These are phyloP conservation scores for Mediolabrus comicus DNA, from an alignment of 108 stramenopile species.

Conservation along the genomic window DNA sequence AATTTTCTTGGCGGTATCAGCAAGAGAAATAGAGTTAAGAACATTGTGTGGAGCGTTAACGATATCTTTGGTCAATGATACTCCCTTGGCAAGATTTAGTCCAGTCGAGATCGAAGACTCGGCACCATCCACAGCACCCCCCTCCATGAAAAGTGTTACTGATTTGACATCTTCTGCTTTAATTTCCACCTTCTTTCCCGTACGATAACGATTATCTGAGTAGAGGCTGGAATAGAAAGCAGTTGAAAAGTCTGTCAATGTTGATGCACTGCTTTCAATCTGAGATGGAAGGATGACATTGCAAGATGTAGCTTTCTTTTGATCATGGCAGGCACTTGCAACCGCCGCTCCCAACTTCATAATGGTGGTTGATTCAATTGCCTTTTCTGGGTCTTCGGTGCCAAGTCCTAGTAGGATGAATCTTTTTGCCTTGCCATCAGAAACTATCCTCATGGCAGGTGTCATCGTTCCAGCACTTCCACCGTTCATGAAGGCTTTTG, in stretches of 20 bases:
- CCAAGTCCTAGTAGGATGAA: constrained; percentile 72
- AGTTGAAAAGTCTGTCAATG: constrained; percentile 56
- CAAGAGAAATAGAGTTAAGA: constrained; percentile 82
- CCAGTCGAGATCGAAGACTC: constrained; percentile 54
- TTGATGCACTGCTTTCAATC: constrained; percentile 3
- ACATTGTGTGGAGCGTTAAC: constrained; percentile 98
- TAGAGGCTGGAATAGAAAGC: constrained; percentile 66
- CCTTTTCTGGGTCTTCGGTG: constrained; percentile 36
- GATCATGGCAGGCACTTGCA: constrained; percentile 65
- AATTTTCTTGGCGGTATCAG: constrained; percentile 79
- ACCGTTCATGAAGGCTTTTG: constrained; percentile 81
- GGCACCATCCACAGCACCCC: constrained; percentile 3
- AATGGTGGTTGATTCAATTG: constrained; percentile 41
- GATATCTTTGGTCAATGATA: constrained; percentile 85
- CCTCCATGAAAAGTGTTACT: constrained; percentile 53
- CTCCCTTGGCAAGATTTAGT: constrained; percentile 58
- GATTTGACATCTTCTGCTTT: constrained; percentile 69
- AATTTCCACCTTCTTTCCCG: constrained; percentile 64
- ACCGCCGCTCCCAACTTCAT: constrained; percentile 62
- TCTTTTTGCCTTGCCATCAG: constrained; percentile 47
- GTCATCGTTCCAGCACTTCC: constrained; percentile 67
- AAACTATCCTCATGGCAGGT: constrained; percentile 56
- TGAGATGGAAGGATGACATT: constrained; percentile 56
- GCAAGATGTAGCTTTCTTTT: constrained; percentile 66
- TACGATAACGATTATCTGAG: constrained; percentile 83